These are phyloP conservation scores for Pythium biforme DNA, from an alignment of 352 stramenopile species.

Conservation along the genomic window DNA sequence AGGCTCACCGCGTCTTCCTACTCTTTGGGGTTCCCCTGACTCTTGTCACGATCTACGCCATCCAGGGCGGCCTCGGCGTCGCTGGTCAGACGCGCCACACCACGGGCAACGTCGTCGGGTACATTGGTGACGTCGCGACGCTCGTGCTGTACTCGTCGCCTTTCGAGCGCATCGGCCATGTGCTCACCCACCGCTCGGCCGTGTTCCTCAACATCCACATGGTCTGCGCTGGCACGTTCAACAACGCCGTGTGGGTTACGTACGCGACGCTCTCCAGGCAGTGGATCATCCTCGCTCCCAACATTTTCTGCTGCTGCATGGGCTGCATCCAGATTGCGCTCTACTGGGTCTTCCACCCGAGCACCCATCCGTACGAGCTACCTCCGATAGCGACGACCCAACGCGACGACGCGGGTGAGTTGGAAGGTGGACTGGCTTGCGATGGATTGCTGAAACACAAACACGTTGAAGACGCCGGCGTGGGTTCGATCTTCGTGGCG, in stretches of 20 bases:
- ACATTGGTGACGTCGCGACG: slow-evolving; percentile 39
- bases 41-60: slow-evolving; percentile 37
- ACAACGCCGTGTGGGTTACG: slow-evolving; percentile 48
- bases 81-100: slow-evolving; percentile 31
- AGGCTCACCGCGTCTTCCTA: slow-evolving; percentile 35
- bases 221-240: slow-evolving; percentile 40
- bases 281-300: slow-evolving; percentile 56
- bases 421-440: background rate
- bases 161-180: slow-evolving; percentile 36
- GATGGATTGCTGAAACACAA: background rate
- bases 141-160: slow-evolving; percentile 54
- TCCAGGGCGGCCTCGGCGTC: slow-evolving; percentile 34
- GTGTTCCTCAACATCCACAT: slow-evolving; percentile 46
- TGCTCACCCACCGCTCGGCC: slow-evolving; percentile 12
- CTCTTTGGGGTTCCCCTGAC: slow-evolving; percentile 23
- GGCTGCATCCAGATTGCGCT: slow-evolving; percentile 38
- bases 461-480: background rate
- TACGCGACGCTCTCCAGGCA: slow-evolving; percentile 41
- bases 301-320: slow-evolving; percentile 38
- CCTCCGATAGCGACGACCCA: background rate
- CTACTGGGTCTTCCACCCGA: slow-evolving; percentile 45
- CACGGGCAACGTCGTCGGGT: slow-evolving; percentile 34
- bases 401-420: background rate
- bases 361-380: slow-evolving; percentile 17
- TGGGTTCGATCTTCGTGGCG: background rate